Evolutionary conservation across 495 filamentous ascomycete species (phyloP).

Genomic region (Aspergillus leporis): DNA sequence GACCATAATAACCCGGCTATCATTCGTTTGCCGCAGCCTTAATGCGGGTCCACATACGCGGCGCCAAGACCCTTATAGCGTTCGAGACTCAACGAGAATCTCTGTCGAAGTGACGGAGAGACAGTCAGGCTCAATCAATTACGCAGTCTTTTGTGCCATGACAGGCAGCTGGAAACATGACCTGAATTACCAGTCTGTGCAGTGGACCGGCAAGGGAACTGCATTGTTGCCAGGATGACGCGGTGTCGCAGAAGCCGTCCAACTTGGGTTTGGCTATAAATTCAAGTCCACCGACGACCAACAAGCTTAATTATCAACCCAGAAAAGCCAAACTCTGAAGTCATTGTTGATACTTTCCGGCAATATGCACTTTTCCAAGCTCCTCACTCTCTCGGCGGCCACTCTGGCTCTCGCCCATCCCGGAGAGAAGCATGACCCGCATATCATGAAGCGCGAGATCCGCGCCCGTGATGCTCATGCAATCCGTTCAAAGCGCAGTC

Average conservation of each 20-base stretch:
- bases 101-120: not conserved
- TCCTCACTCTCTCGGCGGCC: conserved; percentile 30
- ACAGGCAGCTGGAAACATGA: not conserved
- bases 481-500: conserved; percentile 25
- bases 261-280: not conserved
- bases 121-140: not conserved
- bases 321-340: not conserved
- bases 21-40: conserved; percentile 1
- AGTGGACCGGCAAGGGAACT: not conserved
- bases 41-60: conserved; percentile 19
- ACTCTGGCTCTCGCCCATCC: conserved; percentile 34
- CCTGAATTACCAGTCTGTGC: not conserved
- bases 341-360: not conserved
- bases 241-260: not conserved
- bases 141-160: not conserved
- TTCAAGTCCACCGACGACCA: not conserved
- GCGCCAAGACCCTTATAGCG: conserved; percentile 21
- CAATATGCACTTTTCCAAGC: conserved; percentile 26
- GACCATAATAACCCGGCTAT: not conserved
- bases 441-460: conserved; percentile 33
- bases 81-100: not conserved
- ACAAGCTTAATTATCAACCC: not conserved
- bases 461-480: conserved; percentile 32
- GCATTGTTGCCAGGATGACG: not conserved
- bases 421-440: conserved; percentile 38